Conservation (phyloP, 305 asterid genomes). For the Fraxinus baroniana region DNA sequence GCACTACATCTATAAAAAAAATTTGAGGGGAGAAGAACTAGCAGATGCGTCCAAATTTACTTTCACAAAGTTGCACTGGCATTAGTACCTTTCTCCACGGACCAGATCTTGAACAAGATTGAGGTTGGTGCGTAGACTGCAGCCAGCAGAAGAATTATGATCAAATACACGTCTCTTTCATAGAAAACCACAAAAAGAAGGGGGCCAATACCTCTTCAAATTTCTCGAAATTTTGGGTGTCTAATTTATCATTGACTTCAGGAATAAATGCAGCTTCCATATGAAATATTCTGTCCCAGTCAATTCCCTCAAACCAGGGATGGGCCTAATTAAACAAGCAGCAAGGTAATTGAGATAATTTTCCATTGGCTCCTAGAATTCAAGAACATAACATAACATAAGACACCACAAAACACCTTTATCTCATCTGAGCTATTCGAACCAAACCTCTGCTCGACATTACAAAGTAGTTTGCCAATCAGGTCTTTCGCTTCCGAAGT, state of each 20-base stretch:
- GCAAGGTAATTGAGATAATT: slow-evolving; percentile 25
- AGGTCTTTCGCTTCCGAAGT: slow-evolving; percentile 77
- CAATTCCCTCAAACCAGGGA: slow-evolving; percentile 79
- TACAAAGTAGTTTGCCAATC: slow-evolving; percentile 80
- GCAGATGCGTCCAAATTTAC: slow-evolving; percentile 5
- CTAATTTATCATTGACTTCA: slow-evolving; percentile 92
- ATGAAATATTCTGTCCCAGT: slow-evolving; percentile 84
- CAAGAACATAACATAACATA: slow-evolving; percentile 29
- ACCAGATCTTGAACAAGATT: slow-evolving; percentile 70
- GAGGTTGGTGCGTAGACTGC: slow-evolving; percentile 72
- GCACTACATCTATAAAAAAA: not conserved
- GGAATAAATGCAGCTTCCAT: slow-evolving; percentile 96
- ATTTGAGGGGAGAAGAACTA: not conserved
- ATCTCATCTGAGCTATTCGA: slow-evolving; percentile 86
- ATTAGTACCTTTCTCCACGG: slow-evolving; percentile 91
- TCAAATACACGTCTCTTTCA: not conserved
- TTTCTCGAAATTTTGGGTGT: slow-evolving; percentile 93
- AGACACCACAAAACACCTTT: slow-evolving; percentile 73
- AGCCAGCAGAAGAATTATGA: slow-evolving; percentile 16
- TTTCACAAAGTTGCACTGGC: slow-evolving; percentile 25
- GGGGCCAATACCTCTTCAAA: slow-evolving; percentile 73
- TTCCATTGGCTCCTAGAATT: slow-evolving; percentile 29
- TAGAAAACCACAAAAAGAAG: slow-evolving; percentile 15
- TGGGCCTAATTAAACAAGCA: slow-evolving; percentile 57
- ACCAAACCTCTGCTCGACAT: slow-evolving; percentile 88